These are phyloP conservation scores for Phialocephala subalpina DNA, from an alignment of 2,329 filamentous ascomycete genomes.

Conservation along the genomic window DNA sequence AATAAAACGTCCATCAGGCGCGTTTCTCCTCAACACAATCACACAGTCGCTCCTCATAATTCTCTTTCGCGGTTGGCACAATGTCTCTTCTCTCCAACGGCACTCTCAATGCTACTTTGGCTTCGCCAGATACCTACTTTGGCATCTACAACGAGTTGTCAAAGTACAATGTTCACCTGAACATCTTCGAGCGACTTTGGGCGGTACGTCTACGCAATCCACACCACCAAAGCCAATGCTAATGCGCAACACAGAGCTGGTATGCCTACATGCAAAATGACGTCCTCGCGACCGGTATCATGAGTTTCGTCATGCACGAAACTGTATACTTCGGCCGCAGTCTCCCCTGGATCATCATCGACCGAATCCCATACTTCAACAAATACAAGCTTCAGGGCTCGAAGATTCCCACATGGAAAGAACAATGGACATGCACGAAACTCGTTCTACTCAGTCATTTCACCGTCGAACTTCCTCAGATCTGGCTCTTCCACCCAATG, in stretches of 20 bases:
- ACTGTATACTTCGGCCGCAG: constrained; percentile 89
- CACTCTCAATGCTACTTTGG: constrained; percentile 42
- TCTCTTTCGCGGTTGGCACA: constrained; percentile 16
- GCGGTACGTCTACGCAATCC: constrained; percentile 62
- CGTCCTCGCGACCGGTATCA: constrained; percentile 92
- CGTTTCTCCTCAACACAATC: constrained; percentile 23
- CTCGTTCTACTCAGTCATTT: constrained; percentile 95
- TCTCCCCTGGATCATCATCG: constrained; percentile 92
- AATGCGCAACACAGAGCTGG: constrained; percentile 67
- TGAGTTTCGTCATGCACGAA: constrained; percentile 98
- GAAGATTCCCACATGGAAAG: constrained; percentile 90
- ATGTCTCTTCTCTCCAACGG: constrained; percentile 40
- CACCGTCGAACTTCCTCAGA: constrained; percentile 97
- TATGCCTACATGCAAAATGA: constrained; percentile 99
- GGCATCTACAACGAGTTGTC: constrained; percentile 69
- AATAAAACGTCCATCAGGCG: constrained; percentile 12
- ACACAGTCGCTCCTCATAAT: constrained; percentile 9
- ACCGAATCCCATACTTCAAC: constrained; percentile 85
- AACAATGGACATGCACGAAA: constrained; percentile 94
- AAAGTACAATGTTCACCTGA: constrained; percentile 81
- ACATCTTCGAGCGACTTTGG: constrained; percentile 88
- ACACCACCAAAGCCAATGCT: constrained; percentile 31
- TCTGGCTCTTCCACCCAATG: constrained; percentile 98
- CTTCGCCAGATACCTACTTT: constrained; percentile 52
- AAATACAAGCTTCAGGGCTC: constrained; percentile 90